Conservation (phyloP, 345 rosid genomes). For the Clarkia xantiana region DNA sequence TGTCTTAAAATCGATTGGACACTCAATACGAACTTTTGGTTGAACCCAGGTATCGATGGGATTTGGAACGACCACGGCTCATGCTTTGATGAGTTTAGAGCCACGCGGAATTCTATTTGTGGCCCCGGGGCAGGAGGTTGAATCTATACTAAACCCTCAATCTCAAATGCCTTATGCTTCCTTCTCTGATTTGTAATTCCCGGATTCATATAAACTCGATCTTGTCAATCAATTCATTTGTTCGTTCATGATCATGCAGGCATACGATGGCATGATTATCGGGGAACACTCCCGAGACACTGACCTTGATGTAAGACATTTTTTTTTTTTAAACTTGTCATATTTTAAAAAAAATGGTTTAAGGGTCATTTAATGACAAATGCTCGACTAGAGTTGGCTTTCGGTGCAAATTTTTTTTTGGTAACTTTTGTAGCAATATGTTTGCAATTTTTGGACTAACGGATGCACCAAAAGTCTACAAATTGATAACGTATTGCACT, state of each 20-base stretch:
- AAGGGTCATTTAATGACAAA: no score
- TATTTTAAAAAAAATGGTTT: background rate
- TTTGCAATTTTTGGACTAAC: no score
- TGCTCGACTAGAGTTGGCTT: no score
- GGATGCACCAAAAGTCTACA: no score
- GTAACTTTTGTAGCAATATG: no score
- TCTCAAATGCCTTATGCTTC: no score
- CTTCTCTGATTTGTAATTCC: no score
- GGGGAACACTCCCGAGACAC: conserved; percentile 96
- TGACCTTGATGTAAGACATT: conserved; percentile 70
- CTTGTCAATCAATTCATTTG: background rate
- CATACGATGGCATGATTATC: conserved; percentile 95
- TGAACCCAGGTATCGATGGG: conserved; percentile 81
- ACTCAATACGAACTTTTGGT: background rate
- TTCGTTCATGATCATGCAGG: conserved; percentile 21
- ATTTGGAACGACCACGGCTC: conserved; percentile 66
- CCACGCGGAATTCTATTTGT: conserved; percentile 89
- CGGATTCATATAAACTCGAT: no score
- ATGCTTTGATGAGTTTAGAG: conserved; percentile 84
- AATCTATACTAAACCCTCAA: background rate
- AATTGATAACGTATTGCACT: no score
- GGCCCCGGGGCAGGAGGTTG: conserved; percentile 78
- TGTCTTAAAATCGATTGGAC: background rate
- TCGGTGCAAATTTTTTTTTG: no score
- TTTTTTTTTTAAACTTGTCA: background rate